Evolutionary conservation across 2,329 filamentous ascomycete genomes (phyloP).

Genomic region (Trichoderma asperellum): DNA sequence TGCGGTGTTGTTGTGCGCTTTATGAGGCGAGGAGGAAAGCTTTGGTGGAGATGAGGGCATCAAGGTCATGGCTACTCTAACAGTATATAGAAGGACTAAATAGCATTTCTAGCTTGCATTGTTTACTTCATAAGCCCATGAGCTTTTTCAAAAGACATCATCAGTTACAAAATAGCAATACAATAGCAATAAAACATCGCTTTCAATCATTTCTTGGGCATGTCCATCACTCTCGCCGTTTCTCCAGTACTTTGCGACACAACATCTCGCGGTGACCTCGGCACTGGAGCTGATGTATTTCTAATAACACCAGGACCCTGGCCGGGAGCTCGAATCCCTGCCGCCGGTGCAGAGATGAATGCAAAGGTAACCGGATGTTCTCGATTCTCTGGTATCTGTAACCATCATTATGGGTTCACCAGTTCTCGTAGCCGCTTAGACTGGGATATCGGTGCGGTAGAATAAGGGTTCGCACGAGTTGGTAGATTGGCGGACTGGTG

Average conservation of each 20-base stretch:
- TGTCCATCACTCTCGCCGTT: neutral
- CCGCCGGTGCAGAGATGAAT: neutral
- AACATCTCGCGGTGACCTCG: no score
- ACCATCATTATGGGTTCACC: neutral
- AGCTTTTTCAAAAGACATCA: neutral
- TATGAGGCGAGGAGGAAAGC: neutral
- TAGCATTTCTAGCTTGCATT: neutral
- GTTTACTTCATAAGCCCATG: neutral
- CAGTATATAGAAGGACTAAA: neutral
- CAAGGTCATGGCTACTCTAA: neutral
- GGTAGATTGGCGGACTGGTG: slow-evolving; percentile 14
- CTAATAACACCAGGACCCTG: neutral
- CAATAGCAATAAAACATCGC: neutral
- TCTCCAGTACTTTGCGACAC: neutral
- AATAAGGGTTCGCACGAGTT: neutral
- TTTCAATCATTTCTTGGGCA: neutral
- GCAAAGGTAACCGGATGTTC: neutral
- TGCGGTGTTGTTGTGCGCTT: neutral
- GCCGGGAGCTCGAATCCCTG: no score
- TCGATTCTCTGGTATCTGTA: neutral
- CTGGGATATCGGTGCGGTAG: neutral
- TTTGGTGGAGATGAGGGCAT: neutral
- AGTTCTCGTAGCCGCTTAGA: neutral
- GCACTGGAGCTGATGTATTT: neutral
- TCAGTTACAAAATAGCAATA: neutral